Evolutionary conservation across 805 yeast species (phyloP).

Genomic region (Candida michaelii): DNA sequence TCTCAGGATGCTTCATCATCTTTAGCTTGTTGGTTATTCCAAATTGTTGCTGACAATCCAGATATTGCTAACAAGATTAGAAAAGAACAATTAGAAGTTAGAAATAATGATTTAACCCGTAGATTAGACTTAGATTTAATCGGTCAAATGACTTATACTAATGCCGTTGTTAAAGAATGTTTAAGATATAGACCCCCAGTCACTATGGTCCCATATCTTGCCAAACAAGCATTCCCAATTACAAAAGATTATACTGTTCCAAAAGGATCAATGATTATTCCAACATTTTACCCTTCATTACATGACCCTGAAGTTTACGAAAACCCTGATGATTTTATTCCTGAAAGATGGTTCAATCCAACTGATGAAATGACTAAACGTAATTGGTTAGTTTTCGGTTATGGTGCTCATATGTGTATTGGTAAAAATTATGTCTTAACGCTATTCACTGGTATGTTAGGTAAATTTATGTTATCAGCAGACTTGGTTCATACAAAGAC

Average conservation of each 20-base stretch:
- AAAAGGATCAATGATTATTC: slow-evolving; percentile 95
- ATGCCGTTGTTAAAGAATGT: slow-evolving; percentile 87
- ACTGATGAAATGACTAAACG: slow-evolving; percentile 72
- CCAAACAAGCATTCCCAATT: slow-evolving; percentile 81
- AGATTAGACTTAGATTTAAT: slow-evolving; percentile 71
- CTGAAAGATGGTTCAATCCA: slow-evolving; percentile 94
- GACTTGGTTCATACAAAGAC: slow-evolving; percentile 85
- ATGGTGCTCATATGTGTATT: slow-evolving; percentile 94
- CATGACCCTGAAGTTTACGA: slow-evolving; percentile 97
- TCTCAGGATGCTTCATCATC: slow-evolving; percentile 98
- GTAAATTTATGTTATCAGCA: slow-evolving; percentile 80
- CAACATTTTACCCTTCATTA: slow-evolving; percentile 91
- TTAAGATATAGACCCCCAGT: slow-evolving; percentile 97
- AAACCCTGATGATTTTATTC: slow-evolving; percentile 89
- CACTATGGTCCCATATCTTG: slow-evolving; percentile 95
- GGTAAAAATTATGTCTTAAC: slow-evolving; percentile 94
- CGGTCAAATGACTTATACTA: slow-evolving; percentile 84
- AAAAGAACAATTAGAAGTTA: slow-evolving; percentile 84
- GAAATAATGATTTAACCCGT: slow-evolving; percentile 69
- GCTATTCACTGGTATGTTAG: slow-evolving; percentile 85
- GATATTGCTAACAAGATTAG: slow-evolving; percentile 84
- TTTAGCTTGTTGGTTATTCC: slow-evolving; percentile 97
- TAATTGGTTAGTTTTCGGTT: slow-evolving; percentile 96
- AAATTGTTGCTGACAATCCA: slow-evolving; percentile 92
- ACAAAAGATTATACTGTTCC: slow-evolving; percentile 86